phyloP scores from a whole-genome alignment of 208 protist genomes.

The Trypanosoma scelopori region DNA sequence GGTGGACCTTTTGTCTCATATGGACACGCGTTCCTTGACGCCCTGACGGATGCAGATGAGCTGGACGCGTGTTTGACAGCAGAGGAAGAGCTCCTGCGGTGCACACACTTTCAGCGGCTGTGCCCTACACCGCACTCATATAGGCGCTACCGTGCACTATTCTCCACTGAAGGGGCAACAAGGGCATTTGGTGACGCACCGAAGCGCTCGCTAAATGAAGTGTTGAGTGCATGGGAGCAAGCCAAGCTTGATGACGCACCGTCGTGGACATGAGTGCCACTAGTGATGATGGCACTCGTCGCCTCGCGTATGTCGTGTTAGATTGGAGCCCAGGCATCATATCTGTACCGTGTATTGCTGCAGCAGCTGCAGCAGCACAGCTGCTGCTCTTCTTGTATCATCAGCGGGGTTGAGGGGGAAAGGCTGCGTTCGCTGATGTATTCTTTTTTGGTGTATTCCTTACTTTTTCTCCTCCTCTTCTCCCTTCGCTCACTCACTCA shows the following conservation, averaged over 20 bases:
- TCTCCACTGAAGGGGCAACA: constrained; percentile 1
- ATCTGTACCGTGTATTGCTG: too few relatives aligned
- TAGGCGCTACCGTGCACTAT: constrained; percentile 31
- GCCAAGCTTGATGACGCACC: constrained; percentile 20
- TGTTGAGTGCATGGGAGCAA: constrained; percentile 46
- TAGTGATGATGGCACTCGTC: not conserved
- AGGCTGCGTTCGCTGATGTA: not conserved
- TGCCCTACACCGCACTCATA: constrained; percentile 49
- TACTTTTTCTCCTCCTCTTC: constrained; percentile 3
- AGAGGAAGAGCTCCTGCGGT: constrained; percentile 47
- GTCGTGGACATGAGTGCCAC: not conserved
- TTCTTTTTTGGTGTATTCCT: constrained; percentile 2
- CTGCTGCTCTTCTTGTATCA: too few relatives aligned
- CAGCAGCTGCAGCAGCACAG: too few relatives aligned
- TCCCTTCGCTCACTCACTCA: too few relatives aligned
- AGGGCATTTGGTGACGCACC: not conserved
- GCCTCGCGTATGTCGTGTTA: not conserved
- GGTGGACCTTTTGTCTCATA: constrained; percentile 8
- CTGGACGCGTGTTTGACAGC: constrained; percentile 50
- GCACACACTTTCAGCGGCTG: constrained; percentile 39
- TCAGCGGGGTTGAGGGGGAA: too few relatives aligned
- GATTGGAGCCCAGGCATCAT: not conserved
- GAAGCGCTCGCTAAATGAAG: constrained; percentile 32
- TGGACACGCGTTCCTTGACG: constrained; percentile 41
- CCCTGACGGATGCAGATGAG: constrained; percentile 13